phyloP scores from a whole-genome alignment of 257 asterid genomes.

The Nicotiana sylvestris region DNA sequence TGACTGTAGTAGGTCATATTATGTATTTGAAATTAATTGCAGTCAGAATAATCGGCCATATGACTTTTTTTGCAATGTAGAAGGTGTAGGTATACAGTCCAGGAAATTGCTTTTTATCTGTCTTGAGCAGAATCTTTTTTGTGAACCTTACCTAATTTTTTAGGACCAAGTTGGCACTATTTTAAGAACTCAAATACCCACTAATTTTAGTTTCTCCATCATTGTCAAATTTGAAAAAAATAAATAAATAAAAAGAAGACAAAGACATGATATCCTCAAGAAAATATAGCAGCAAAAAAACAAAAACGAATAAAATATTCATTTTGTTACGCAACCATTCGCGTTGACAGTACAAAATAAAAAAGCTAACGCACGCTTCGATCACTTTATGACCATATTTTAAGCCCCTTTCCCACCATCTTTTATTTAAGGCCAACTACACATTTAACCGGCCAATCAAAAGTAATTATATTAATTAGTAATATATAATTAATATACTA shows the following conservation, averaged over 20 bases:
- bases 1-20: too few species aligned
- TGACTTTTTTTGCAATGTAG: neutral
- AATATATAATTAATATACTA: too few species aligned
- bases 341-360: neutral
- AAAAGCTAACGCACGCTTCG: neutral
- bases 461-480: too few species aligned
- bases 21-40: neutral
- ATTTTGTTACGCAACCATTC: neutral
- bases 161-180: neutral
- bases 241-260: neutral
- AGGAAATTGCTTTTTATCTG: neutral
- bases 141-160: conserved; percentile 2
- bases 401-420: neutral
- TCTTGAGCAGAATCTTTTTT: neutral
- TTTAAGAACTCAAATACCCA: neutral
- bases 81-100: neutral
- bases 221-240: neutral
- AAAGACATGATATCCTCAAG: neutral
- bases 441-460: too few species aligned
- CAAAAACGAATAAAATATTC: neutral
- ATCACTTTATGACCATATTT: neutral
- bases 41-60: neutral
- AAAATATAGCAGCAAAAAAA: neutral
- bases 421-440: neutral
- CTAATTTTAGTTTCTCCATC: neutral